These are phyloP conservation scores for Backusella parvicylindrica DNA, from an alignment of 192 early-diverging fungal species.

Conservation along the genomic window DNA sequence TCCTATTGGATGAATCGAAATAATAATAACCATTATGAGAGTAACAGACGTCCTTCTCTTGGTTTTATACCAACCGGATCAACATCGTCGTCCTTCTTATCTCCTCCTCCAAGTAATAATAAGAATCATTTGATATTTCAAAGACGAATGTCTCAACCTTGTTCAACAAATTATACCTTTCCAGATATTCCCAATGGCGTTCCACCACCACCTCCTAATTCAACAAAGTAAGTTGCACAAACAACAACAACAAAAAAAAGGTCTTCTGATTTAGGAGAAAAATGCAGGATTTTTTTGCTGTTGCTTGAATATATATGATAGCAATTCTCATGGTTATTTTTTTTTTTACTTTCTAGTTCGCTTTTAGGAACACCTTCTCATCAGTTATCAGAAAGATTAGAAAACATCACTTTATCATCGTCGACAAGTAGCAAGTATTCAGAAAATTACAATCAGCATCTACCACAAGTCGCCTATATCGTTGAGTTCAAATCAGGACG, in stretches of 20 bases:
- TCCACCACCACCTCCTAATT: not conserved
- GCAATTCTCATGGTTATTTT: constrained; percentile 1
- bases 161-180: not conserved
- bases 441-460: not conserved
- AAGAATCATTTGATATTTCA: not conserved
- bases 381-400: not conserved
- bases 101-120: not conserved
- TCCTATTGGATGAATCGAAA: not conserved
- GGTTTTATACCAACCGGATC: constrained; percentile 3
- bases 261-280: constrained; percentile 1
- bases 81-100: constrained; percentile 44
- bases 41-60: not conserved
- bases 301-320: not conserved
- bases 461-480: constrained; percentile 40
- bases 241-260: not conserved
- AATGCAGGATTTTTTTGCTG: constrained; percentile 2
- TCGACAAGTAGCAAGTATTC: not conserved
- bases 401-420: not conserved
- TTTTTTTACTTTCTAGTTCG: not conserved
- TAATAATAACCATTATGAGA: not conserved
- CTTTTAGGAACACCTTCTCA: not conserved
- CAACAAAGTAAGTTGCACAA: constrained; percentile 1
- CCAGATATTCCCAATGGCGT: constrained; percentile 8
- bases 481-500: constrained; percentile 88
- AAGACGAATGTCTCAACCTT: constrained; percentile 10